These are phyloP conservation scores for Multifurca ochricompacta DNA, from an alignment of 768 basidiomycete species.

Conservation along the genomic window DNA sequence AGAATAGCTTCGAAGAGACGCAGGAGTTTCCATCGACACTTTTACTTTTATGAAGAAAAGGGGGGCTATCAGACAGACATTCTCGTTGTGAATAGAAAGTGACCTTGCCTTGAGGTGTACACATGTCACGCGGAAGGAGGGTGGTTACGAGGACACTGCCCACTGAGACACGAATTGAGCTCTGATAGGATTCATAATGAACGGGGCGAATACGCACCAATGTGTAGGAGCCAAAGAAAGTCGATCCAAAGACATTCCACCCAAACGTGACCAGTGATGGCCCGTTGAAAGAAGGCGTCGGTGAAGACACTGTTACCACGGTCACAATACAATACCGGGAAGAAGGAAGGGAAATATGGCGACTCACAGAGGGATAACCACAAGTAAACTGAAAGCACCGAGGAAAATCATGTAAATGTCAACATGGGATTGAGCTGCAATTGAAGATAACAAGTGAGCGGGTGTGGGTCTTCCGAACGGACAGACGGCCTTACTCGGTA, in stretches of 20 bases:
- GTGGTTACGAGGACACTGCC: slow-evolving; percentile 13
- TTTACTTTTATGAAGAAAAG: slow-evolving; percentile 6
- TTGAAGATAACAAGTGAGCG: background rate
- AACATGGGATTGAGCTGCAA: slow-evolving; percentile 7
- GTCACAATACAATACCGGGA: background rate
- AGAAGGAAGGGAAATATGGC: background rate
- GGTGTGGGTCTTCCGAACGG: no score
- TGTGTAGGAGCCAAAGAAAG: slow-evolving; percentile 11
- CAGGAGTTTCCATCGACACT: slow-evolving; percentile 6
- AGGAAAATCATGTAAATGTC: slow-evolving; percentile 20
- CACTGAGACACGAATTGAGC: background rate
- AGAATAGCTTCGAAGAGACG: slow-evolving; percentile 10
- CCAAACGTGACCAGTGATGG: slow-evolving; percentile 13
- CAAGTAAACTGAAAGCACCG: slow-evolving; percentile 18
- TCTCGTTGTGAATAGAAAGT: background rate
- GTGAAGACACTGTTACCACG: slow-evolving; percentile 2
- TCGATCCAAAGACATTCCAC: slow-evolving; percentile 19
- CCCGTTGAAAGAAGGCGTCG: slow-evolving; percentile 7
- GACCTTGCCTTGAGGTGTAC: slow-evolving; percentile 9
- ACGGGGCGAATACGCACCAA: slow-evolving; percentile 3
- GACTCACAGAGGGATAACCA: slow-evolving; percentile 13
- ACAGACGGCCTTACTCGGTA: background rate
- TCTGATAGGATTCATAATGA: background rate
- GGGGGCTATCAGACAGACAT: background rate
- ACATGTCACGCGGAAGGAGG: slow-evolving; percentile 12